Percentiles rank a stretch among this genome's conserved stretches.
Conservation (phyloP, 495 filamentous ascomycete species). For the Hypoxylon crocopeplum region DNA sequence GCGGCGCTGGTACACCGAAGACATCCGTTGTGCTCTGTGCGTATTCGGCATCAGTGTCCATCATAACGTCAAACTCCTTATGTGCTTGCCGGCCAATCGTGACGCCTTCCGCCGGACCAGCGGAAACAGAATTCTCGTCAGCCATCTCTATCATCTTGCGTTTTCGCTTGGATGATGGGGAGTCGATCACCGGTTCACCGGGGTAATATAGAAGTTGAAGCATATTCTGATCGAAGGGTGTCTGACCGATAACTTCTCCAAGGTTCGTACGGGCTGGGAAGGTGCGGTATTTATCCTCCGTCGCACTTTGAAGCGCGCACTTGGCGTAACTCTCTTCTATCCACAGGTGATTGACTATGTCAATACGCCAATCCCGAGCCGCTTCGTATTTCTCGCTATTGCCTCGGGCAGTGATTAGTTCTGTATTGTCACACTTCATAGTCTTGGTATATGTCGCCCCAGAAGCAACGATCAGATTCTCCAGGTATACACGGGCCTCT, state of each 20-base stretch:
- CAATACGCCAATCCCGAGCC: slow-evolving; percentile 88
- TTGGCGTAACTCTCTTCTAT: slow-evolving; percentile 95
- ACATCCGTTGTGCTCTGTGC: slow-evolving; percentile 31
- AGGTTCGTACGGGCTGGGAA: slow-evolving; percentile 91
- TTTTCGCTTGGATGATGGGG: slow-evolving; percentile 46
- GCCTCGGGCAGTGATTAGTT: slow-evolving; percentile 89
- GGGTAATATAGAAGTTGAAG: slow-evolving; percentile 49
- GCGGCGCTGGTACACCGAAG: slow-evolving; percentile 35
- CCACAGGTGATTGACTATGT: slow-evolving; percentile 95
- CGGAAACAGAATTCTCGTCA: slow-evolving; percentile 45
- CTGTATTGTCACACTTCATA: slow-evolving; percentile 91
- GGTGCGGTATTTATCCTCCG: slow-evolving; percentile 73
- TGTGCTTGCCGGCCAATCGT: slow-evolving; percentile 37
- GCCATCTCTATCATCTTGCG: slow-evolving; percentile 48
- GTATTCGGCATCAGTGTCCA: slow-evolving; percentile 34
- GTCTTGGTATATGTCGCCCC: slow-evolving; percentile 91
- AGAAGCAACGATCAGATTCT: slow-evolving; percentile 83
- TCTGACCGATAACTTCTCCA: slow-evolving; percentile 90
- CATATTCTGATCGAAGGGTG: slow-evolving; percentile 54
- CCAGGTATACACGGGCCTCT: slow-evolving; percentile 90
- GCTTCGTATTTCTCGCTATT: slow-evolving; percentile 90
- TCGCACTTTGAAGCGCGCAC: slow-evolving; percentile 72
- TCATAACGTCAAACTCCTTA: slow-evolving; percentile 45
- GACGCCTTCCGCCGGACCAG: slow-evolving; percentile 33
- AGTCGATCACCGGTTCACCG: slow-evolving; percentile 42